These are phyloP conservation scores for Aspergillus saccharolyticus DNA, from an alignment of 495 filamentous ascomycete species.

Conservation along the genomic window DNA sequence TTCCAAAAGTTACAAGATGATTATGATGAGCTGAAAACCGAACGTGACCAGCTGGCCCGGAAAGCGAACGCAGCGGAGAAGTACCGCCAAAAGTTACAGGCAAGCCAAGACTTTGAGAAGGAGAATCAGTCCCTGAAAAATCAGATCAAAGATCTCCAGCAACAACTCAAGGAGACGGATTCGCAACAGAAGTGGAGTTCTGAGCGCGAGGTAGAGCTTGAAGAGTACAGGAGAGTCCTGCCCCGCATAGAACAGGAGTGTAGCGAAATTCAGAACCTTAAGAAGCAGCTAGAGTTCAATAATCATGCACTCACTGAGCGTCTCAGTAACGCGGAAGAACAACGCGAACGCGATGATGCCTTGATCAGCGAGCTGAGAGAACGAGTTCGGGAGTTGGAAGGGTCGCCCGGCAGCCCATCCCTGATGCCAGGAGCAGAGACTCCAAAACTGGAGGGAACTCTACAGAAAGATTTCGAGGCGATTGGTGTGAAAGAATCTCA, in stretches of 20 bases:
- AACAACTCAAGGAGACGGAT: slow-evolving; percentile 53
- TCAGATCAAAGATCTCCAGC: slow-evolving; percentile 51
- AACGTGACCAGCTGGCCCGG: slow-evolving; percentile 69
- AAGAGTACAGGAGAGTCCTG: slow-evolving; percentile 54
- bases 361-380: slow-evolving; percentile 51
- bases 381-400: slow-evolving; percentile 47
- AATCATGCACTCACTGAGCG: slow-evolving; percentile 52
- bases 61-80: slow-evolving; percentile 74
- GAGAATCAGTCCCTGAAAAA: slow-evolving; percentile 62
- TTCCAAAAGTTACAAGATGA: slow-evolving; percentile 59
- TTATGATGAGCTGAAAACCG: slow-evolving; percentile 65
- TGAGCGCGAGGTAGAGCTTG: slow-evolving; percentile 51
- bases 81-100: slow-evolving; percentile 69
- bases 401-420: slow-evolving; percentile 38
- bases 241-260: slow-evolving; percentile 58
- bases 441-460: slow-evolving; percentile 37
- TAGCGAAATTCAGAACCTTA: slow-evolving; percentile 52
- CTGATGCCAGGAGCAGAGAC: slow-evolving; percentile 35
- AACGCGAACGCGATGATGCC: slow-evolving; percentile 51
- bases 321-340: slow-evolving; percentile 49
- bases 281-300: slow-evolving; percentile 54
- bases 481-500: slow-evolving; percentile 40
- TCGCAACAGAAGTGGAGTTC: slow-evolving; percentile 40
- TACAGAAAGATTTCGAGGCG: slow-evolving; percentile 44
- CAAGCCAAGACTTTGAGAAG: slow-evolving; percentile 64